Evolutionary conservation across 768 basidiomycete species (phyloP), one percentile per base, ranked within the genome.

Genomic region (Botryobasidium botryosum): DNA sequence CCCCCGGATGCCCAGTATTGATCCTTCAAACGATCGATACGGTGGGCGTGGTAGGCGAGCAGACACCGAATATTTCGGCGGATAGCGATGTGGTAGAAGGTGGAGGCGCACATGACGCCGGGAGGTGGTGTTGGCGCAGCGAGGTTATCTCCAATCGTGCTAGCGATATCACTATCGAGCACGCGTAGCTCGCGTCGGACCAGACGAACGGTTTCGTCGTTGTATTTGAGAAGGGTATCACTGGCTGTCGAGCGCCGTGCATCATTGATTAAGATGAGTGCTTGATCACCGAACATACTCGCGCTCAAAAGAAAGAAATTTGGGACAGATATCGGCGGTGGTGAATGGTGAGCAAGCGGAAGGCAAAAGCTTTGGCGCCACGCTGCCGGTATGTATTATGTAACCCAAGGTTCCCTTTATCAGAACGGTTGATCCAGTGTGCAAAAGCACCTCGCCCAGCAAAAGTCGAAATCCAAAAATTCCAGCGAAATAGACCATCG

Each of bases 31-130:
- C 77, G 75, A 57, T 86, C 80, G 31, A 86, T 62, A 45, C 92
- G 73, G 63, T 90, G 86, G 21, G 73, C 64, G 61, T 96, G 87
- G 62, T 97, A 99, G 0, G 87, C 88, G 36, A 96, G 73, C 3
- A 97, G 69, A 58, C 86, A 88, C n/a, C 94, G 80, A 60, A 92
- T 94, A 68, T 97, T 94, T 50, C 90, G 75, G 32, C 78, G 68
- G 53, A 92, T 80, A 29, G 85, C 77, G 6, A 91, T 84, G 61
- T 92, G 86, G 57, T 83, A 77, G 55, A 96, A 74, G 53, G 86
- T 72, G 49, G 91, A 64, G 17, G 77, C 71, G 17, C 68, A 66
- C 18, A 68, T 61, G 45, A 69, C 54, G 2, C 74, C 59, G 23
- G 60, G 75, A 64, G 29, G 64, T 57, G 41, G 60, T 55, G 50